Evolutionary conservation across 495 filamentous ascomycete species (phyloP), one percentile per base, ranked within the genome.

Genomic region (Umbilicaria muhlenbergii): DNA sequence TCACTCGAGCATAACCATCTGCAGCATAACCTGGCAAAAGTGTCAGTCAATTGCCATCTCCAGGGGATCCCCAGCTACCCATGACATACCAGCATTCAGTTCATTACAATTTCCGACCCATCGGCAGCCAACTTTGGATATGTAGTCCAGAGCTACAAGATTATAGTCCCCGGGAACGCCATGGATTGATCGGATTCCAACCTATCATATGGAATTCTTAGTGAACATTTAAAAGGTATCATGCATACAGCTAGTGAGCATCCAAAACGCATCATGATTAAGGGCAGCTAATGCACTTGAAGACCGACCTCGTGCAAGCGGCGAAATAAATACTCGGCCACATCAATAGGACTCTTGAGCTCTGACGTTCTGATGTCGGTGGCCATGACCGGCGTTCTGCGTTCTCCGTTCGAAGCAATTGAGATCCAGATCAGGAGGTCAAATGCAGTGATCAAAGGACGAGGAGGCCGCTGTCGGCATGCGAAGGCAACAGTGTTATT

Each of bases 81-180:
- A 31, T 31, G 32, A 42, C 61, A 50, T 66, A 74, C 75, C 75
- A 40, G 76, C 76, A 58, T 77, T 77, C 38, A 79, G 70, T 53
- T 82, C 78, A 62, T 82, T 82, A 49, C 68, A 73, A 42, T 78
- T 82, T 40, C 80, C 80, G 0, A 81, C 68, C 80, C 80, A 83
- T 10, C 63, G 47, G 16, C 83, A 66, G 5, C 66, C 74, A 36
- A 62, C 63, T 46, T 74, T 71, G 16, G 69, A 62, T 19, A 81
- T 49, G 46, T 79, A 75, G 55, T 85, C 80, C 39, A 85, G 59
- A 14, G 76, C 69, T 16, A 67, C 58, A 47, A 67, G 58, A 42
- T 65, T 67, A 45, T 55, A 68, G 48, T 69, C 63, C 47, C 79
- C 79, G 0, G 79, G 79, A 24, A 83, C 66, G 36, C 80, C 80